phyloP scores from a whole-genome alignment of 495 filamentous ascomycete species.

The Penicillium goetzii region DNA sequence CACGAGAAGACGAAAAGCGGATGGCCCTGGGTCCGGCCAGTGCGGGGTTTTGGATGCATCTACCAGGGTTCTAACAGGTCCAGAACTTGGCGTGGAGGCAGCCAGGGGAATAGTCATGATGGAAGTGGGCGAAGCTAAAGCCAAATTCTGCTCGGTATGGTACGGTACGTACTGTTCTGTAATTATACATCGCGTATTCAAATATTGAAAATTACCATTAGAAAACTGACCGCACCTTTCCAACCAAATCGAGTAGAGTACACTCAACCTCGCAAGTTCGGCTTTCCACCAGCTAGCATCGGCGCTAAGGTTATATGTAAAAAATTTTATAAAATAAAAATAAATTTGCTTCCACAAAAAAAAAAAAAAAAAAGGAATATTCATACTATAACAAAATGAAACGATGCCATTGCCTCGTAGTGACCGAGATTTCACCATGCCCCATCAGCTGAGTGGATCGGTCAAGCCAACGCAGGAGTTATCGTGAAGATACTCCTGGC shows the following conservation, averaged over 20 bases:
- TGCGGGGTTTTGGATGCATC: constrained; percentile 16
- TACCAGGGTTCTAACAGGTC: constrained; percentile 11
- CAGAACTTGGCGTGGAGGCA: constrained; percentile 16
- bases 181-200: constrained; percentile 5
- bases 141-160: constrained; percentile 1
- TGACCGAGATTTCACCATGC: constrained; percentile 16
- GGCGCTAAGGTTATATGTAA: constrained; percentile 12
- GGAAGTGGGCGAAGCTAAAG: not conserved
- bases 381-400: not conserved
- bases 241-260: not conserved
- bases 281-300: constrained; percentile 6
- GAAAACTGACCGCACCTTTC: not conserved
- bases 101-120: constrained; percentile 2
- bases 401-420: not conserved
- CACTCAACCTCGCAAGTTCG: constrained; percentile 8
- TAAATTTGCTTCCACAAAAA: not conserved
- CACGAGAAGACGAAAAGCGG: constrained; percentile 11
- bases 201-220: not conserved
- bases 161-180: not conserved
- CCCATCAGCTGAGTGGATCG: constrained; percentile 15
- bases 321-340: constrained; percentile 5
- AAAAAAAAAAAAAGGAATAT: not conserved
- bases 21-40: not conserved
- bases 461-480: constrained; percentile 15
- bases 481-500: constrained; percentile 10